A percentile compares a stretch with the other conserved stretches of the same genome.
Conservation (phyloP, 1,284 basidiomycete species). For the Cryptococcus sp. region DNA sequence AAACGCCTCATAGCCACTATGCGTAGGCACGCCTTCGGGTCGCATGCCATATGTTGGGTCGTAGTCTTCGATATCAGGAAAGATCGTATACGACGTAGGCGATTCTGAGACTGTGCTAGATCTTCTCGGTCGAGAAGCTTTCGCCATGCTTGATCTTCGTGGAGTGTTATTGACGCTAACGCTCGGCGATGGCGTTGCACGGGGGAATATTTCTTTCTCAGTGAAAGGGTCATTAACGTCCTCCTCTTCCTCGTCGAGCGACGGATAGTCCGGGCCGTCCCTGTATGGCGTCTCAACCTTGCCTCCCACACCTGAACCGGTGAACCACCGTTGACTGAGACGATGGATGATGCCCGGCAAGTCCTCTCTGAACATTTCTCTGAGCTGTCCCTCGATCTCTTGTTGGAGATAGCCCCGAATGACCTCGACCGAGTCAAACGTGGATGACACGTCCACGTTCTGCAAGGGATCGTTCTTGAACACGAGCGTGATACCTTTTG, state of each 20-base stretch:
- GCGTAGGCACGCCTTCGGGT: constrained; percentile 74
- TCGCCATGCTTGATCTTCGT: constrained; percentile 13
- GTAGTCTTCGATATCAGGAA: constrained; percentile 84
- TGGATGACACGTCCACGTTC: constrained; percentile 94
- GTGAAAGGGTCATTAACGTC: constrained; percentile 27
- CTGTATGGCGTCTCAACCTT: constrained; percentile 51
- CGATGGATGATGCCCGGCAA: constrained; percentile 95
- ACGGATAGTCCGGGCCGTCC: constrained; percentile 24
- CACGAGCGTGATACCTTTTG: constrained; percentile 96
- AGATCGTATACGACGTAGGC: constrained; percentile 57
- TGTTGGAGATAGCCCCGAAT: constrained; percentile 95
- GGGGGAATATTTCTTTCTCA: constrained; percentile 45
- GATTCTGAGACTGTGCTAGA: constrained; percentile 42
- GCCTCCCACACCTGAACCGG: constrained; percentile 44
- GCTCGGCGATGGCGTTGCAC: constrained; percentile 38
- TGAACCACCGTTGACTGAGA: constrained; percentile 86
- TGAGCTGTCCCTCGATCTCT: constrained; percentile 94
- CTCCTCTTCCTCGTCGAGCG: constrained; percentile 57
- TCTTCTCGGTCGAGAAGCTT: constrained; percentile 16
- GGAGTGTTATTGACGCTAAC: constrained; percentile 27
- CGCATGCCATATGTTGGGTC: constrained; percentile 98
- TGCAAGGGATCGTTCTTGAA: constrained; percentile 99
- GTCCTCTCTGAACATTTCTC: constrained; percentile 98
- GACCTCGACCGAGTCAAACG: constrained; percentile 96
- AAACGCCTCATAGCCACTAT: constrained; percentile 52